A percentile compares a stretch with the other conserved stretches of the same genome.
These are phyloP conservation scores for Acer yangbiense DNA, from an alignment of 345 rosid genomes.

Conservation along the genomic window DNA sequence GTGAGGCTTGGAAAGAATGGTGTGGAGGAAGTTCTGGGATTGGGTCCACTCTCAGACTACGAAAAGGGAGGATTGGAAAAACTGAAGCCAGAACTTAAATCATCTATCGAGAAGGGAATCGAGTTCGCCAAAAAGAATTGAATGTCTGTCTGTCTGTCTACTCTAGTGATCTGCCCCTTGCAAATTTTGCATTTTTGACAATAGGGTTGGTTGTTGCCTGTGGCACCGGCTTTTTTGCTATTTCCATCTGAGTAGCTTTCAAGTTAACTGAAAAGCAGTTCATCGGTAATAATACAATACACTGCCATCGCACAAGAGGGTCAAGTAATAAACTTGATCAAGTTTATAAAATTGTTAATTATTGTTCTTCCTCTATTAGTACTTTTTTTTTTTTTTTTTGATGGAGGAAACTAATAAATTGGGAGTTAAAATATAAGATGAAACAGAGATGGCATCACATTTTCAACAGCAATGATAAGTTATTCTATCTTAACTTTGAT, in stretches of 20 bases:
- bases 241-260: constrained; percentile 25
- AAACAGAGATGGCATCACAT: neutral
- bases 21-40: constrained; percentile 70
- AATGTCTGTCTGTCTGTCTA: neutral
- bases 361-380: neutral
- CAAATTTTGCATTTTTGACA: constrained; percentile 25
- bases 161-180: neutral
- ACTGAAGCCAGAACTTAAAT: constrained; percentile 66
- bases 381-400: no score
- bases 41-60: constrained; percentile 75
- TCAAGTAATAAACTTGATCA: neutral
- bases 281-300: constrained; percentile 25
- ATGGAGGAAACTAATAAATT: no score
- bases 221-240: constrained; percentile 27
- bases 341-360: no score
- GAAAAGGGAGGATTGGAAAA: constrained; percentile 71
- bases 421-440: neutral
- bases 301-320: neutral
- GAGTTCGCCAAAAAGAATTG: constrained; percentile 53
- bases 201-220: constrained; percentile 21
- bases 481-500: neutral
- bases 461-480: neutral
- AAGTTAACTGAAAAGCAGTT: neutral
- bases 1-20: constrained; percentile 84
- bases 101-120: constrained; percentile 82